Percentiles rank a stretch among this genome's conserved stretches.
Conservation (phyloP, 306 rosid genomes). For the Cicer bijugum region DNA sequence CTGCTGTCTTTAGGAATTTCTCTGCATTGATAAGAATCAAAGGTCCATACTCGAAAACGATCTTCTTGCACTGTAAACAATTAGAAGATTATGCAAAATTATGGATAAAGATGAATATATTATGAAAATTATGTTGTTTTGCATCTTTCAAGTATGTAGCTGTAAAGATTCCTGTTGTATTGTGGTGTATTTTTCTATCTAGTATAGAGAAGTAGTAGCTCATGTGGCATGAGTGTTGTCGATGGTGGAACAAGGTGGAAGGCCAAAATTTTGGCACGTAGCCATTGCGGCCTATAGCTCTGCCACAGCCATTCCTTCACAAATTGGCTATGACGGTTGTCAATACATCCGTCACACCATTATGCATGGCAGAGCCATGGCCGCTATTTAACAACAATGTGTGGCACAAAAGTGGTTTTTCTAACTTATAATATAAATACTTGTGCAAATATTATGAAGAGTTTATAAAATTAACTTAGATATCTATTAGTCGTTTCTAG, state of each 20-base stretch:
- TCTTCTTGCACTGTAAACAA: conserved; percentile 77
- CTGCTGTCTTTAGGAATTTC: conserved; percentile 70
- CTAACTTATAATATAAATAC: background rate
- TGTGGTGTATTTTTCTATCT: background rate
- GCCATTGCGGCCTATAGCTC: too few relatives aligned
- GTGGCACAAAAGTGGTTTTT: background rate
- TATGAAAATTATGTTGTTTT: background rate
- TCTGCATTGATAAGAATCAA: conserved; percentile 64
- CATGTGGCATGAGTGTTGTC: too few relatives aligned
- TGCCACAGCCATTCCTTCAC: too few relatives aligned
- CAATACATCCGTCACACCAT: too few relatives aligned
- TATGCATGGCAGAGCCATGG: too few relatives aligned
- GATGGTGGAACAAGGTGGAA: too few relatives aligned
- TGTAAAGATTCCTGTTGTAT: background rate
- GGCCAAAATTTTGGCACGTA: too few relatives aligned
- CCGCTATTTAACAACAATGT: too few relatives aligned
- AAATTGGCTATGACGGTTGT: too few relatives aligned
- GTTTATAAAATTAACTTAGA: background rate
- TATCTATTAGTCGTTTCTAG: background rate
- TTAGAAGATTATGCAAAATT: background rate
- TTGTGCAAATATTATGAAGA: background rate
- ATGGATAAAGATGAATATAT: background rate
- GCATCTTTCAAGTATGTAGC: background rate
- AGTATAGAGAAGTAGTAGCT: too few relatives aligned
- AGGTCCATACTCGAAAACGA: conserved; percentile 83